Evolutionary conservation across 2,329 filamentous ascomycete species (phyloP).

Genomic region (Calonectria pseudoreteaudii): DNA sequence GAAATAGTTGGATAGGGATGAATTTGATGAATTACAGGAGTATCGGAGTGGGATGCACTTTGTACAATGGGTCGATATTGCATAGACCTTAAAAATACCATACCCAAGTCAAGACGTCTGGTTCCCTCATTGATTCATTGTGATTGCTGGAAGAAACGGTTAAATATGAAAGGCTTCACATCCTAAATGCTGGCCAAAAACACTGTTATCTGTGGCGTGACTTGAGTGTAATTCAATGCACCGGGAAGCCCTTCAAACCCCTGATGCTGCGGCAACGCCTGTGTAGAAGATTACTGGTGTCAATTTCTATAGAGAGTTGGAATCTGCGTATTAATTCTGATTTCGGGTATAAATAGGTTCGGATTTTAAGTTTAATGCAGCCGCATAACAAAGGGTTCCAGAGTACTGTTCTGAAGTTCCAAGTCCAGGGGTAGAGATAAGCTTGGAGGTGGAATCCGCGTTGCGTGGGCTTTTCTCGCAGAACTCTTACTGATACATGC

Average conservation of each 20-base stretch:
- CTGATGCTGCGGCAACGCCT: not conserved
- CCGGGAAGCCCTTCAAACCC: not conserved
- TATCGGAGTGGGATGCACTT: not conserved
- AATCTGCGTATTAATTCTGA: not conserved
- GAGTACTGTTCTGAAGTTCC: not conserved
- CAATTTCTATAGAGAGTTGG: not conserved
- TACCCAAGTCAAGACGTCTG: not conserved
- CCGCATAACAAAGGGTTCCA: not conserved
- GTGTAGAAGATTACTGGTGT: not conserved
- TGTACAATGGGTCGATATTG: not conserved
- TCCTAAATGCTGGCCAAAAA: not conserved
- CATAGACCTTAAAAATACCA: not conserved
- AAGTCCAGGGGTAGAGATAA: not conserved
- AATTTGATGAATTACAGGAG: not conserved
- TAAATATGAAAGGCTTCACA: not conserved
- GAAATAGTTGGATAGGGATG: not conserved
- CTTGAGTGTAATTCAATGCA: not conserved
- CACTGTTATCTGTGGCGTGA: not conserved
- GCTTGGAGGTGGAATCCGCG: not conserved
- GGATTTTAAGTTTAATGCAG: not conserved
- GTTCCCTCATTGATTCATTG: not conserved
- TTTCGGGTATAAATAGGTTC: not conserved
- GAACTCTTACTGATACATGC: not conserved
- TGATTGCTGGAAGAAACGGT: not conserved
- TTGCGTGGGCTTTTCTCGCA: not conserved